phyloP scores from a whole-genome alignment of 2,329 filamentous ascomycete species.

The Beauveria sp. region DNA sequence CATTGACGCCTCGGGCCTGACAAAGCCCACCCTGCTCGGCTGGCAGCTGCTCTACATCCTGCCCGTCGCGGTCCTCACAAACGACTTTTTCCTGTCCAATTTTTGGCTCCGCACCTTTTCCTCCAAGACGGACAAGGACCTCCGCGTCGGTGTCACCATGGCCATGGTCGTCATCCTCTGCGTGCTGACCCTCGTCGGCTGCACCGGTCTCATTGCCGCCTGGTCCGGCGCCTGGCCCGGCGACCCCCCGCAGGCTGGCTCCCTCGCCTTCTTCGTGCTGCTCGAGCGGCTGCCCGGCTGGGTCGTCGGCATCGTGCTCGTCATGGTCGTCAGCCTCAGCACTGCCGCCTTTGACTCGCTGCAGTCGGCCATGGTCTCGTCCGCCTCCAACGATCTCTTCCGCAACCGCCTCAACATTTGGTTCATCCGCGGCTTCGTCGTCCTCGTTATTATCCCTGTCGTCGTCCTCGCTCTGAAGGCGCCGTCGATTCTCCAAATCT shows the following conservation, averaged over 20 bases:
- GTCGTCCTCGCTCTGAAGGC: conserved; percentile 67
- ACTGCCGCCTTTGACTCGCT: conserved; percentile 75
- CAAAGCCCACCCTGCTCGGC: conserved; percentile 63
- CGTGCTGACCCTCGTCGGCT: conserved; percentile 66
- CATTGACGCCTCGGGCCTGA: conserved; percentile 60
- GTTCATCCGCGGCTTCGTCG: conserved; percentile 61
- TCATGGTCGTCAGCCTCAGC: conserved; percentile 72
- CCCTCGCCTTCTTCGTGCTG: conserved; percentile 68
- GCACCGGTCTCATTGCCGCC: conserved; percentile 64
- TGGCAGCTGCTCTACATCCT: conserved; percentile 85
- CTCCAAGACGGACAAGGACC: conserved; percentile 68
- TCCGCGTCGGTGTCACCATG: conserved; percentile 65
- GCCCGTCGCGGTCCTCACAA: conserved; percentile 71
- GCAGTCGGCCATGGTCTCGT: conserved; percentile 79
- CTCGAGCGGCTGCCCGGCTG: conserved; percentile 65
- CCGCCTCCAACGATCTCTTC: conserved; percentile 77
- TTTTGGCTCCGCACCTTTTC: conserved; percentile 83
- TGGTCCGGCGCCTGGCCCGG: conserved; percentile 69
- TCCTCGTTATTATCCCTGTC: conserved; percentile 66
- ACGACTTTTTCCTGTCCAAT: conserved; percentile 79
- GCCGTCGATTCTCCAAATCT: conserved; percentile 71
- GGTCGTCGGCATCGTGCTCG: conserved; percentile 75
- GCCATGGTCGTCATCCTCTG: conserved; percentile 58
- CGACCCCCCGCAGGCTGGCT: conserved; percentile 49
- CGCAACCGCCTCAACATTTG: conserved; percentile 72